Evolutionary conservation across 2,329 filamentous ascomycete genomes (phyloP).

Genomic region (Clarireedia homoeocarpa): DNA sequence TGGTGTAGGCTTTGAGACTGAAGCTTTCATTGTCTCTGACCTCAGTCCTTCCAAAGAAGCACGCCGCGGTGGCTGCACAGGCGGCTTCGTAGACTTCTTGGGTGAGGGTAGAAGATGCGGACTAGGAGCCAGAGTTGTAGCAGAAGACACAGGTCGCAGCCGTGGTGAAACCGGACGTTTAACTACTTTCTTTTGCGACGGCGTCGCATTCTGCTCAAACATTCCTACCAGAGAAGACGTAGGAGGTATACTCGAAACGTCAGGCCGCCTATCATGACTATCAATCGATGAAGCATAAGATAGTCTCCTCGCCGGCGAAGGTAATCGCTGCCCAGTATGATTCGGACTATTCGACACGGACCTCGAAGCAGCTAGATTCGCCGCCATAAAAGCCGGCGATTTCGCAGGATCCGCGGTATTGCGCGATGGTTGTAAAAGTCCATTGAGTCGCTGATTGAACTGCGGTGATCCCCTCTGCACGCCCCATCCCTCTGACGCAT

Average conservation of each 20-base stretch:
- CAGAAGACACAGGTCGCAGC: background rate
- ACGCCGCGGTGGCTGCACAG: background rate
- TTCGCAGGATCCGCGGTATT: conserved; percentile 26
- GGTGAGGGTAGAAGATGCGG: conserved; percentile 2
- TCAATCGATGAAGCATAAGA: conserved; percentile 2
- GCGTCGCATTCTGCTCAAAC: conserved; percentile 48
- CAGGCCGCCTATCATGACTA: background rate
- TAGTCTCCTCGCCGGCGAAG: conserved; percentile 1
- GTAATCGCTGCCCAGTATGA: conserved; percentile 25
- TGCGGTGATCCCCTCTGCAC: background rate
- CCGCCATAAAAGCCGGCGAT: conserved; percentile 54
- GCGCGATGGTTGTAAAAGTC: background rate
- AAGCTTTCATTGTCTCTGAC: too few relatives aligned
- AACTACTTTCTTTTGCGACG: background rate
- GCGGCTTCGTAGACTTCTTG: conserved; percentile 1
- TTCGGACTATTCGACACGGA: conserved; percentile 45
- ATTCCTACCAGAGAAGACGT: conserved; percentile 59
- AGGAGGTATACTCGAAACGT: conserved; percentile 42
- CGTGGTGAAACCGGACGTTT: background rate
- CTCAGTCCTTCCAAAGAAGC: too few relatives aligned
- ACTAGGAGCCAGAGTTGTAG: background rate
- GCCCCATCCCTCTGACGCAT: background rate
- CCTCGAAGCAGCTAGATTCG: conserved; percentile 53
- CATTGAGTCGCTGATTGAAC: background rate
- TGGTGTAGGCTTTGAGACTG: background rate